Conservation (phyloP, 2,329 filamentous ascomycete species). For the Cordyceps tenuipes region DNA sequence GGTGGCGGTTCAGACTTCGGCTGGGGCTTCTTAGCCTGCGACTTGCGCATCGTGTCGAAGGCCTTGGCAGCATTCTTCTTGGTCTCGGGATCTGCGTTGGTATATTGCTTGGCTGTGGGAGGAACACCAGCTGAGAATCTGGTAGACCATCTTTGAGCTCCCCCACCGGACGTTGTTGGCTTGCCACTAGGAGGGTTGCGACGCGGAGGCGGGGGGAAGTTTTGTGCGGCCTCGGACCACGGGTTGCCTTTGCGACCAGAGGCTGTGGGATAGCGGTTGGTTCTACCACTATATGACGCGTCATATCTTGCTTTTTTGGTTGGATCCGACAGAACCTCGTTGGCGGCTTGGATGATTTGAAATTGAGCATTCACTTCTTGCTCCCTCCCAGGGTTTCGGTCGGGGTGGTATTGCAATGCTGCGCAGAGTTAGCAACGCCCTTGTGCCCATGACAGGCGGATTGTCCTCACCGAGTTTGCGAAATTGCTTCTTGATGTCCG, state of each 20-base stretch:
- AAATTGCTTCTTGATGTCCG: constrained; percentile 80
- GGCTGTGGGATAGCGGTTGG: constrained; percentile 34
- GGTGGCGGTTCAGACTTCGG: constrained; percentile 23
- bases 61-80: constrained; percentile 34
- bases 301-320: constrained; percentile 46
- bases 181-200: constrained; percentile 26
- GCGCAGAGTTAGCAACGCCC: constrained; percentile 18
- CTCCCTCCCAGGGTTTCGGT: constrained; percentile 79
- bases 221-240: constrained; percentile 39
- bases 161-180: constrained; percentile 23
- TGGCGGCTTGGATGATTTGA: constrained; percentile 76
- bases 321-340: constrained; percentile 59
- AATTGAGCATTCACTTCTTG: constrained; percentile 73
- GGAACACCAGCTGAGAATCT: constrained; percentile 34
- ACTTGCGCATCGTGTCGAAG: constrained; percentile 36
- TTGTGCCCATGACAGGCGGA: not conserved
- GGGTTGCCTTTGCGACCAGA: constrained; percentile 52
- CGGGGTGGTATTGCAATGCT: constrained; percentile 82
- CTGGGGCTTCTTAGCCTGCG: constrained; percentile 22
- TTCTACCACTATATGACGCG: constrained; percentile 31
- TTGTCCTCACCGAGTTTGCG: constrained; percentile 60
- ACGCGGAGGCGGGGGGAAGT: constrained; percentile 43
- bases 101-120: constrained; percentile 33
- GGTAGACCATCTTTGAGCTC: constrained; percentile 35
- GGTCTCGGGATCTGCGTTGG: constrained; percentile 26